phyloP scores from a whole-genome alignment of 352 stramenopile genomes.

The Pythium sukuiense region DNA sequence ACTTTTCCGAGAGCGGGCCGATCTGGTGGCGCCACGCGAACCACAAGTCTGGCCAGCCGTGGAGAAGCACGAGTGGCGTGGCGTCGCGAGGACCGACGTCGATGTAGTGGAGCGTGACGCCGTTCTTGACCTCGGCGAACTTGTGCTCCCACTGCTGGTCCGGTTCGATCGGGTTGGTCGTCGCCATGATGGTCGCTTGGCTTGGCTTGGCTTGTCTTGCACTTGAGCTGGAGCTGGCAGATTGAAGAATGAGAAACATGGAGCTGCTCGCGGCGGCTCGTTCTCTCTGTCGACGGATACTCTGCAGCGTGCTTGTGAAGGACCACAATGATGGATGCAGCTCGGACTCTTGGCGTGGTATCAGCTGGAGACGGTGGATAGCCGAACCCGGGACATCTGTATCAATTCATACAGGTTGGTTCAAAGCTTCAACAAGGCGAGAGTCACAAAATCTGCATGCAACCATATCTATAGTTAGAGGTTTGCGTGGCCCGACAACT shows the following conservation, averaged over 20 bases:
- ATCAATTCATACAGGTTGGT: background rate
- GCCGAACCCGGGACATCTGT: background rate
- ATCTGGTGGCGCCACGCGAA: conserved; percentile 68
- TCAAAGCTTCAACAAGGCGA: too few species aligned
- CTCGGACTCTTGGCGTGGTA: background rate
- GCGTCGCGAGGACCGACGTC: conserved; percentile 46
- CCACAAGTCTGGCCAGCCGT: conserved; percentile 66
- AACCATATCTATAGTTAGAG: too few species aligned
- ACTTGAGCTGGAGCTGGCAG: background rate
- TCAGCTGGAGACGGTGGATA: background rate
- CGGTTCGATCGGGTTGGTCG: background rate
- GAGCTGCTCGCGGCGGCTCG: background rate
- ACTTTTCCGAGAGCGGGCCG: conserved; percentile 41
- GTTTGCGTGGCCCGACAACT: too few species aligned
- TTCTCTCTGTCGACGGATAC: background rate
- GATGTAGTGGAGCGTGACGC: conserved; percentile 37
- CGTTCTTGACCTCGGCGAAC: conserved; percentile 2
- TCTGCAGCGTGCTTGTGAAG: background rate
- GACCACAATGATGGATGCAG: background rate
- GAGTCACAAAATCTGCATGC: too few species aligned
- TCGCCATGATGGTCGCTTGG: background rate
- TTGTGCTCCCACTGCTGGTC: background rate
- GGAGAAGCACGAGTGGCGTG: conserved; percentile 52
- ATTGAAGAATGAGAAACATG: background rate
- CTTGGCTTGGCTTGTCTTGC: background rate